Evolutionary conservation across 1,284 basidiomycete genomes (phyloP).

Genomic region (Apiotrichum gamsii): DNA sequence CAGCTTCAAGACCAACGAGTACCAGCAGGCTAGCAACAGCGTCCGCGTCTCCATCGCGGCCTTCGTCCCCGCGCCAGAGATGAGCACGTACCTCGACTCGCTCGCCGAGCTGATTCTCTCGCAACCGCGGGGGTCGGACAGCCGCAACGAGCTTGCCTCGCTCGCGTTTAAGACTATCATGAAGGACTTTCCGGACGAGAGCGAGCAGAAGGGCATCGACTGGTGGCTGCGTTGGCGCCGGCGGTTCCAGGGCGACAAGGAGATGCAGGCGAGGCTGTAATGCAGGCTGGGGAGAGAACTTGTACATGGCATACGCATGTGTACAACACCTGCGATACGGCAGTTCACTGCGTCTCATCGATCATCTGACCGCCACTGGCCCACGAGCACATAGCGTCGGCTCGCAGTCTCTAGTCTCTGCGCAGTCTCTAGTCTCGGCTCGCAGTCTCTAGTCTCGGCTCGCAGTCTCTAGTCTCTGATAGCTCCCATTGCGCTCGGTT

Average conservation of each 20-base stretch:
- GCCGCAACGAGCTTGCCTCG: constrained; percentile 21
- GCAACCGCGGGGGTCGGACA: constrained; percentile 11
- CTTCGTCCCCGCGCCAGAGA: constrained; percentile 7
- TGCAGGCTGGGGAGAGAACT: too few species aligned
- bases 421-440: not conserved
- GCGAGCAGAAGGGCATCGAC: constrained; percentile 26
- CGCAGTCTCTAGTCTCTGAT: not conserved
- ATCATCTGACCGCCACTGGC: too few species aligned
- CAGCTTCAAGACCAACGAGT: constrained; percentile 9
- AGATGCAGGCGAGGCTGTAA: constrained; percentile 4
- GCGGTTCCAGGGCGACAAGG: constrained; percentile 9
- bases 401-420: not conserved
- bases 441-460: not conserved
- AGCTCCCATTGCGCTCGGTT: too few species aligned
- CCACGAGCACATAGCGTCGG: too few species aligned
- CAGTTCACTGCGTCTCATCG: too few species aligned
- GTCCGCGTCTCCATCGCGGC: constrained; percentile 20
- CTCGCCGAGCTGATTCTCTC: constrained; percentile 19
- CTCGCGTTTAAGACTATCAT: constrained; percentile 29
- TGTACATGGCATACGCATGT: too few species aligned
- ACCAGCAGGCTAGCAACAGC: constrained; percentile 9
- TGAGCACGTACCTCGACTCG: constrained; percentile 25
- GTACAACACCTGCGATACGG: too few species aligned
- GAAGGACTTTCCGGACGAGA: constrained; percentile 28
- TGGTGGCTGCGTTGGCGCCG: constrained; percentile 35